phyloP scores from a whole-genome alignment of 345 rosid genomes.

The Hibiscus trionum region DNA sequence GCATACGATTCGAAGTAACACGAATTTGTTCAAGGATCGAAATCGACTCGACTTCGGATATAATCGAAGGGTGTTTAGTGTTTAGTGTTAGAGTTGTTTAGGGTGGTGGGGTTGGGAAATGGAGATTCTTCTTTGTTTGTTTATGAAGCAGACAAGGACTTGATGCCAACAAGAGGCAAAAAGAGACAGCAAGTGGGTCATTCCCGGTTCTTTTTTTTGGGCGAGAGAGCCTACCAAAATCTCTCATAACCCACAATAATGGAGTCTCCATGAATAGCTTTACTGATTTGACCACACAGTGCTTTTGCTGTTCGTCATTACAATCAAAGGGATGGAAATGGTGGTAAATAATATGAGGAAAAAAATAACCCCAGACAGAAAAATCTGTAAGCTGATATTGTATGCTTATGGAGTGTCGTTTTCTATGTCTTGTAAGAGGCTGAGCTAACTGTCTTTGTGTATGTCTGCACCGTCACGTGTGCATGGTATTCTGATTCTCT shows the following conservation, averaged over 20 bases:
- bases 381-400: slow-evolving; percentile 15
- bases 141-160: slow-evolving; percentile 34
- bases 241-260: slow-evolving; percentile 48
- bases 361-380: slow-evolving; percentile 20
- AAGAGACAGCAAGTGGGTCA: slow-evolving; percentile 57
- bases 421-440: slow-evolving; percentile 17
- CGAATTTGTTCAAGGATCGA: too few species aligned
- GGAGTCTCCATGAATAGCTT: slow-evolving; percentile 30
- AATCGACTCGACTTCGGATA: too few species aligned
- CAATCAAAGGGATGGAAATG: not conserved
- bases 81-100: too few species aligned
- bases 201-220: slow-evolving; percentile 27
- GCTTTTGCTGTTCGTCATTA: not conserved
- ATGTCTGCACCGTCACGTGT: slow-evolving; percentile 19
- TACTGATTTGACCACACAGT: slow-evolving; percentile 41
- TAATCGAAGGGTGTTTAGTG: too few species aligned
- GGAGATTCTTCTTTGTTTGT: slow-evolving; percentile 26
- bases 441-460: slow-evolving; percentile 16
- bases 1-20: too few species aligned
- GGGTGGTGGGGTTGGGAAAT: not conserved
- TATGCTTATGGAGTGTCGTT: slow-evolving; percentile 23
- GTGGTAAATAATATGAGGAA: not conserved
- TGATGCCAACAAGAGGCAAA: slow-evolving; percentile 37
- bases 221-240: slow-evolving; percentile 21
- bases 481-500: slow-evolving; percentile 16